Conservation (phyloP, 805 yeast genomes). For the Kluyveromyces dobzhanskii region DNA sequence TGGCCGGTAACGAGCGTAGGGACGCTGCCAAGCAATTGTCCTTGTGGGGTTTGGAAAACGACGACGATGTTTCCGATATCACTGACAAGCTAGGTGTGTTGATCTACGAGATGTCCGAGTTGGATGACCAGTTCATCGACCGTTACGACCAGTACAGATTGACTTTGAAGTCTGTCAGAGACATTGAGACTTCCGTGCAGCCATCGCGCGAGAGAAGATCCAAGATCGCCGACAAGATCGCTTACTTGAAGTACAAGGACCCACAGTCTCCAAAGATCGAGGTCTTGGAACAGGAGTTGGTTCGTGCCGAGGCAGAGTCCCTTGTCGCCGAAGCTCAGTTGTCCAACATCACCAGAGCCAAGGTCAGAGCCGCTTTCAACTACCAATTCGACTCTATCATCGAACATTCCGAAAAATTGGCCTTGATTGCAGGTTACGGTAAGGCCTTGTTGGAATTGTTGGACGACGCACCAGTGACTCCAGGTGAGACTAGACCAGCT, state of each 20-base stretch:
- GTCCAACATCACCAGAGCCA: constrained; percentile 81
- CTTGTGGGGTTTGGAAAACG: constrained; percentile 81
- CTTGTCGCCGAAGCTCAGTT: constrained; percentile 88
- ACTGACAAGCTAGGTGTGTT: constrained; percentile 83
- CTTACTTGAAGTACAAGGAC: constrained; percentile 75
- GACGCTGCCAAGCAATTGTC: constrained; percentile 77
- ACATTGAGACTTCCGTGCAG: constrained; percentile 81
- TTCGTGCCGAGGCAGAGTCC: constrained; percentile 87
- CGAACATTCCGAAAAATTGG: constrained; percentile 79
- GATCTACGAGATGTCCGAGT: constrained; percentile 74
- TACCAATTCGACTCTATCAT: constrained; percentile 80
- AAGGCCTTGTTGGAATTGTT: constrained; percentile 75
- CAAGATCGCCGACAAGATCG: constrained; percentile 78
- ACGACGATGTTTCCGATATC: constrained; percentile 78
- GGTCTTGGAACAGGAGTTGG: constrained; percentile 80
- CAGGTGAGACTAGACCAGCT: constrained; percentile 87
- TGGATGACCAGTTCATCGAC: constrained; percentile 82
- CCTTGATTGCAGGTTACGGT: constrained; percentile 84
- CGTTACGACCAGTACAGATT: constrained; percentile 80
- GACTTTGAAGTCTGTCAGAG: constrained; percentile 71
- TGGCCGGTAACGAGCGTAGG: constrained; percentile 68
- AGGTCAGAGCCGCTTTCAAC: constrained; percentile 74
- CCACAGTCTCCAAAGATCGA: constrained; percentile 74
- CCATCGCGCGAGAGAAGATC: constrained; percentile 83
- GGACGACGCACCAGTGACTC: constrained; percentile 80